Evolutionary conservation across 768 basidiomycete genomes (phyloP).

Genomic region (Suillus clintonianus): DNA sequence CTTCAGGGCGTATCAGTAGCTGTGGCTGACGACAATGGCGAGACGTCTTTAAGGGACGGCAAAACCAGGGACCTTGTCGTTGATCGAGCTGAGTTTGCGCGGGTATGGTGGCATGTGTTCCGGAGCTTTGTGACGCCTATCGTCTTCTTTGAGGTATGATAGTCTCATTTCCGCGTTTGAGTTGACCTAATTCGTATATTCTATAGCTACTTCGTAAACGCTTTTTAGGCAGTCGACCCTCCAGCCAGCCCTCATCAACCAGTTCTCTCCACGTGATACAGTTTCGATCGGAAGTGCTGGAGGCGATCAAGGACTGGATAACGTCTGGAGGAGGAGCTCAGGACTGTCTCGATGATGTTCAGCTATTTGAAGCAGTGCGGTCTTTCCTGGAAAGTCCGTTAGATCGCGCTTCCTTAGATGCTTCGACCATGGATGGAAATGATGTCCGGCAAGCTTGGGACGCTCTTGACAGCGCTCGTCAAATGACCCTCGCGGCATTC

Average conservation of each 20-base stretch:
- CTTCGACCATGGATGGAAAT: slow-evolving; percentile 35
- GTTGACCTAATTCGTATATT: not conserved
- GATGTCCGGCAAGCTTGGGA: slow-evolving; percentile 50
- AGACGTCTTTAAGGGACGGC: slow-evolving; percentile 74
- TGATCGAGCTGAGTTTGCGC: slow-evolving; percentile 71
- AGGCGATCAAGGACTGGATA: slow-evolving; percentile 72
- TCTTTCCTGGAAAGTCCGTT: slow-evolving; percentile 59
- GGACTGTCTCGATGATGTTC: slow-evolving; percentile 72
- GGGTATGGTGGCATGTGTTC: slow-evolving; percentile 83
- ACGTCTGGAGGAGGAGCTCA: slow-evolving; percentile 73
- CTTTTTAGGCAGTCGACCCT: slow-evolving; percentile 54
- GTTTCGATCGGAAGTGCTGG: slow-evolving; percentile 63
- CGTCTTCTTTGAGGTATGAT: slow-evolving; percentile 80
- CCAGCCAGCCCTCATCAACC: slow-evolving; percentile 42
- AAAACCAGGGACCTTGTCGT: slow-evolving; percentile 73
- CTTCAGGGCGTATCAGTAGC: slow-evolving; percentile 76
- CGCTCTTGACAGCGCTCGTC: slow-evolving; percentile 44
- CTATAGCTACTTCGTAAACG: slow-evolving; percentile 74
- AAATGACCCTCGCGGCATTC: slow-evolving; percentile 47
- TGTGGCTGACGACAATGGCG: slow-evolving; percentile 85
- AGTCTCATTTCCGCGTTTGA: not conserved
- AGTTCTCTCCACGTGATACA: slow-evolving; percentile 48
- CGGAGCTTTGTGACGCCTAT: slow-evolving; percentile 80
- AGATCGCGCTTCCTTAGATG: slow-evolving; percentile 53
- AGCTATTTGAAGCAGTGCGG: slow-evolving; percentile 58